Conservation (phyloP, 2,329 filamentous ascomycete genomes). For the Aspergillus versicolor region DNA sequence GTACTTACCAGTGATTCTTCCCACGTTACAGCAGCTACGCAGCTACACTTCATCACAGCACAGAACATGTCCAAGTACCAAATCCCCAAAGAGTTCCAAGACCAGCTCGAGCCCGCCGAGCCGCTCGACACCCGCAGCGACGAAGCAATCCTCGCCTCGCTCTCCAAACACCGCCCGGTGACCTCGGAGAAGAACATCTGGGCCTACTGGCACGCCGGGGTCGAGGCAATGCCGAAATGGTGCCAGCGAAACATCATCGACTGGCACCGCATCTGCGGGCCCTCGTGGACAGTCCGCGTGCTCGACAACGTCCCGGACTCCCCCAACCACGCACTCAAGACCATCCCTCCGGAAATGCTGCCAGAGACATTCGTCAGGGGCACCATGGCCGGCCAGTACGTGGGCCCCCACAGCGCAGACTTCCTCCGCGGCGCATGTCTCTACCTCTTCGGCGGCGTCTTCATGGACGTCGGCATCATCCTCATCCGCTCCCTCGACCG, state of each 20-base stretch:
- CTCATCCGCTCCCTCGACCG: not conserved
- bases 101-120: not conserved
- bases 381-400: conserved; percentile 14
- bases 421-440: conserved; percentile 31
- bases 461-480: not conserved
- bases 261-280: conserved; percentile 3
- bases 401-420: conserved; percentile 17
- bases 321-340: conserved; percentile 30
- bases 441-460: conserved; percentile 40
- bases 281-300: conserved; percentile 3
- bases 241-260: conserved; percentile 4
- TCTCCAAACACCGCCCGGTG: not conserved
- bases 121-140: not conserved
- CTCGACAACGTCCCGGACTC: conserved; percentile 27
- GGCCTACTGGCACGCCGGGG: conserved; percentile 5
- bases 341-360: conserved; percentile 1
- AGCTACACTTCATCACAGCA: no score
- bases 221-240: not conserved
- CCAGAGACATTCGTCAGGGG: conserved; percentile 12
- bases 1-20: no score
- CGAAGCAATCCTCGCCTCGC: not conserved
- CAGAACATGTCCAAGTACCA: no score
- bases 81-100: not conserved
- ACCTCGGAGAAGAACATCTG: conserved; percentile 7
- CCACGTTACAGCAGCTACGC: no score